These are phyloP conservation scores for Skeletonema menzelii DNA, from an alignment of 108 stramenopile genomes.

Conservation along the genomic window DNA sequence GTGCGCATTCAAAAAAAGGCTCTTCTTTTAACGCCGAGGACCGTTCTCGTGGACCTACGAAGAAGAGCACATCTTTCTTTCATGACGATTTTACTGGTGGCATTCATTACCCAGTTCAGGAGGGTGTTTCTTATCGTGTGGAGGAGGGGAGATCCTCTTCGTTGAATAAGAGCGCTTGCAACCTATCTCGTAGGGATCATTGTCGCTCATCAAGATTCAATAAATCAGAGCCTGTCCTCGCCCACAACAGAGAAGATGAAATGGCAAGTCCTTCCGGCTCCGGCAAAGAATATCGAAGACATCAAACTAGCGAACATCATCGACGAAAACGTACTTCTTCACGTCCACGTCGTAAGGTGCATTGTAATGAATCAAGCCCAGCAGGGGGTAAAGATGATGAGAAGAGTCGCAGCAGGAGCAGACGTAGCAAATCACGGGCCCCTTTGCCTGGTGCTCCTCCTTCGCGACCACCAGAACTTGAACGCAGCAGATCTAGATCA, in stretches of 20 bases:
- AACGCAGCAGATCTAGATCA: background rate
- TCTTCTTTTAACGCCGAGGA: background rate
- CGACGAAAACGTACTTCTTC: background rate
- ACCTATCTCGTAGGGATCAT: background rate
- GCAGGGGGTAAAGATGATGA: background rate
- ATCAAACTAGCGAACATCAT: background rate
- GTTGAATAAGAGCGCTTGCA: background rate
- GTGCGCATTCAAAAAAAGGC: background rate
- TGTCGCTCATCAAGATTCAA: background rate
- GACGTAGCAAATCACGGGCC: background rate
- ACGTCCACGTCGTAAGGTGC: background rate
- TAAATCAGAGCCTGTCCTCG: background rate
- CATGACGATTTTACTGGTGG: background rate
- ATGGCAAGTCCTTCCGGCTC: too few relatives aligned
- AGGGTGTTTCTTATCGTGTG: background rate
- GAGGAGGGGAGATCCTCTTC: background rate
- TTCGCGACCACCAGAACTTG: background rate
- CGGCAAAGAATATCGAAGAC: background rate
- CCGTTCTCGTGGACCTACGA: background rate
- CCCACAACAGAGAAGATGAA: background rate
- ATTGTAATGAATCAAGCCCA: background rate
- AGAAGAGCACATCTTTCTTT: background rate
- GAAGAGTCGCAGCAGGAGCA: background rate
- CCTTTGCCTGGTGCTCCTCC: background rate
- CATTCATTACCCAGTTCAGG: background rate